These are phyloP conservation scores for Symbiotaphrina buchneri DNA, from an alignment of 495 filamentous ascomycete genomes.

Conservation along the genomic window DNA sequence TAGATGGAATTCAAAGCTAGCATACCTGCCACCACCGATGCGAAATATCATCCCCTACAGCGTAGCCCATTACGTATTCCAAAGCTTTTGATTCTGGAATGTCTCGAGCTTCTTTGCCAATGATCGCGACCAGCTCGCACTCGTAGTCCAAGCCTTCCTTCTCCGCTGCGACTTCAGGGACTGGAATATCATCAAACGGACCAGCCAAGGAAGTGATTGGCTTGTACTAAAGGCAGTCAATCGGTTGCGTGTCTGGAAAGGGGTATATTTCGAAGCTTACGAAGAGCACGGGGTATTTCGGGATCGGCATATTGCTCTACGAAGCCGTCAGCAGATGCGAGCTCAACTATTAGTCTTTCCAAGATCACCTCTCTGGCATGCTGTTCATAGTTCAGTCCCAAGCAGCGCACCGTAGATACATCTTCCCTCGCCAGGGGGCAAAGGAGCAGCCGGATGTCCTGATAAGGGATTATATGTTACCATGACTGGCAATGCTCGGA, in stretches of 20 bases:
- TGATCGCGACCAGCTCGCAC: slow-evolving; percentile 60
- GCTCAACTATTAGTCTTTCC: not conserved
- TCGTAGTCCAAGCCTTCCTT: slow-evolving; percentile 57
- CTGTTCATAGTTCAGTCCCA: slow-evolving; percentile 64
- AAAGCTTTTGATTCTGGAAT: slow-evolving; percentile 44
- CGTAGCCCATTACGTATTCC: slow-evolving; percentile 58
- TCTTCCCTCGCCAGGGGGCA: slow-evolving; percentile 44
- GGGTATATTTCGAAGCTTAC: slow-evolving; percentile 13
- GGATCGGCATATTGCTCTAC: slow-evolving; percentile 47
- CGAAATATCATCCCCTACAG: slow-evolving; percentile 64
- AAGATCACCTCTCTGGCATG: slow-evolving; percentile 46
- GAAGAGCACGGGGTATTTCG: slow-evolving; percentile 59
- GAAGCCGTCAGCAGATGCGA: not conserved
- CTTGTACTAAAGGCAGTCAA: slow-evolving; percentile 31
- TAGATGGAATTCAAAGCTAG: no score
- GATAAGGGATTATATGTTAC: slow-evolving; percentile 4
- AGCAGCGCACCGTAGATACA: slow-evolving; percentile 50
- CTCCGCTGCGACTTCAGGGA: slow-evolving; percentile 33
- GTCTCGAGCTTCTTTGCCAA: slow-evolving; percentile 47
- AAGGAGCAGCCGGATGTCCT: slow-evolving; percentile 42
- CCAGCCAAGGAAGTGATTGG: slow-evolving; percentile 49
- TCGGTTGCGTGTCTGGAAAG: not conserved
- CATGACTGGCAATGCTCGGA: not conserved
- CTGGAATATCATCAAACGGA: slow-evolving; percentile 44
- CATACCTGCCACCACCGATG: slow-evolving; percentile 82